Conservation (phyloP, 1,284 basidiomycete species). For the Apiotrichum mycotoxinovorans region DNA sequence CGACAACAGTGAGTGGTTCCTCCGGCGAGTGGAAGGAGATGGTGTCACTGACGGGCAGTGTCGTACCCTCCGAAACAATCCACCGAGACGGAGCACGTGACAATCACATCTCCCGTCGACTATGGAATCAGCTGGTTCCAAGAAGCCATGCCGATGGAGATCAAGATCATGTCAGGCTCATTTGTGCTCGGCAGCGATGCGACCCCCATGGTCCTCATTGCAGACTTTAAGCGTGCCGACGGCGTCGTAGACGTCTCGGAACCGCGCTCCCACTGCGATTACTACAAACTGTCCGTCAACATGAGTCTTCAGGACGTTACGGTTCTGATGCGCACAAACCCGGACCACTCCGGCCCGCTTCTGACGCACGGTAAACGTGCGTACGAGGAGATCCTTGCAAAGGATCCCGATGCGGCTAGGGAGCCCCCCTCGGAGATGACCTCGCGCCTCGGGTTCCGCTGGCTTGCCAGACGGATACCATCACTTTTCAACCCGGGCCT, state of each 20-base stretch:
- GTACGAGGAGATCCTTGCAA: slow-evolving; percentile 57
- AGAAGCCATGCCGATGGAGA: slow-evolving; percentile 73
- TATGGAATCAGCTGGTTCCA: slow-evolving; percentile 51
- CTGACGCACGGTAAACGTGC: slow-evolving; percentile 61
- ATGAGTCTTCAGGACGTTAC: slow-evolving; percentile 65
- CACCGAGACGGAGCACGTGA: not conserved
- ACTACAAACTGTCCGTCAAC: slow-evolving; percentile 72
- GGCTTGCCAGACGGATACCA: slow-evolving; percentile 36
- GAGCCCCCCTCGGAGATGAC: slow-evolving; percentile 40
- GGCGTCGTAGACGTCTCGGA: slow-evolving; percentile 75
- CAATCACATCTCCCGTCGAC: slow-evolving; percentile 1
- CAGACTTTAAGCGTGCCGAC: slow-evolving; percentile 66
- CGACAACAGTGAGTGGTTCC: not conserved
- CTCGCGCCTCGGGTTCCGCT: slow-evolving; percentile 37
- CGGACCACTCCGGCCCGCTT: slow-evolving; percentile 67
- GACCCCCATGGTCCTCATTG: slow-evolving; percentile 72
- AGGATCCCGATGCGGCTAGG: slow-evolving; percentile 42
- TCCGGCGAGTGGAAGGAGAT: not conserved
- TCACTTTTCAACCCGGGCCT: slow-evolving; percentile 40
- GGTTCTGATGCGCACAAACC: slow-evolving; percentile 70
- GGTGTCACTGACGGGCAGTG: not conserved
- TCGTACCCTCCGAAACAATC: not conserved
- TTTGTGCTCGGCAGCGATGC: slow-evolving; percentile 78
- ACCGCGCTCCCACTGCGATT: slow-evolving; percentile 70
- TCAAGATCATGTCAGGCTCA: slow-evolving; percentile 68